phyloP scores from a whole-genome alignment of 2,329 filamentous ascomycete genomes.

The Delphinella strobiligena region DNA sequence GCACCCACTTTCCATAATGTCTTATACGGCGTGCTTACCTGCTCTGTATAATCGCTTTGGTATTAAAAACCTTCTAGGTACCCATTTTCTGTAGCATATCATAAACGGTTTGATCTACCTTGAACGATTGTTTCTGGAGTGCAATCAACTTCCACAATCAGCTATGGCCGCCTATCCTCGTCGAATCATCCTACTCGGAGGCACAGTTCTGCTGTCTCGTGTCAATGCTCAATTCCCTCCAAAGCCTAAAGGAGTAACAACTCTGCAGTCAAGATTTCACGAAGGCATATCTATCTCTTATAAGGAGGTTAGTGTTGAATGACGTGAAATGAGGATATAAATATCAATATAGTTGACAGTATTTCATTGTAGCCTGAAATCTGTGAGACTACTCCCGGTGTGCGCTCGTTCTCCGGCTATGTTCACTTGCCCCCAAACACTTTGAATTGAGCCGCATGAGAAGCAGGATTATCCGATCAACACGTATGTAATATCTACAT shows the following conservation, averaged over 20 bases:
- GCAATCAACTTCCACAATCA: background rate
- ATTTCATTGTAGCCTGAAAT: constrained; percentile 15
- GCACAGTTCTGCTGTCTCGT: constrained; percentile 4
- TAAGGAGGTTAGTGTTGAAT: constrained; percentile 31
- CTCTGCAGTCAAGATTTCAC: constrained; percentile 30
- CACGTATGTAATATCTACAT: constrained; percentile 17
- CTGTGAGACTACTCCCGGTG: constrained; percentile 38
- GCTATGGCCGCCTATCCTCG: background rate
- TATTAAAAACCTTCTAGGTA: background rate
- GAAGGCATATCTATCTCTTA: constrained; percentile 33
- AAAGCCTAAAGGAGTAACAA: constrained; percentile 27
- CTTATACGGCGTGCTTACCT: no score
- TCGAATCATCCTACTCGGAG: background rate
- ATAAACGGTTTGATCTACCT: background rate
- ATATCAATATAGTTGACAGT: background rate
- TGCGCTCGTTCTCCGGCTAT: constrained; percentile 29
- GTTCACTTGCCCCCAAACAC: constrained; percentile 18
- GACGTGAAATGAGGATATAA: no score
- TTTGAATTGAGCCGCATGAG: constrained; percentile 14
- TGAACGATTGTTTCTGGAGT: background rate
- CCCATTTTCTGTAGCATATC: background rate
- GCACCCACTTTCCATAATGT: no score
- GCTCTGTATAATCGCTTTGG: no score
- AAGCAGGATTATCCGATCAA: constrained; percentile 16
- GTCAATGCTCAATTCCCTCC: constrained; percentile 25